Evolutionary conservation across 768 basidiomycete species (phyloP), one percentile per base, ranked within the genome.

Genomic region (Mycena belliarum): DNA sequence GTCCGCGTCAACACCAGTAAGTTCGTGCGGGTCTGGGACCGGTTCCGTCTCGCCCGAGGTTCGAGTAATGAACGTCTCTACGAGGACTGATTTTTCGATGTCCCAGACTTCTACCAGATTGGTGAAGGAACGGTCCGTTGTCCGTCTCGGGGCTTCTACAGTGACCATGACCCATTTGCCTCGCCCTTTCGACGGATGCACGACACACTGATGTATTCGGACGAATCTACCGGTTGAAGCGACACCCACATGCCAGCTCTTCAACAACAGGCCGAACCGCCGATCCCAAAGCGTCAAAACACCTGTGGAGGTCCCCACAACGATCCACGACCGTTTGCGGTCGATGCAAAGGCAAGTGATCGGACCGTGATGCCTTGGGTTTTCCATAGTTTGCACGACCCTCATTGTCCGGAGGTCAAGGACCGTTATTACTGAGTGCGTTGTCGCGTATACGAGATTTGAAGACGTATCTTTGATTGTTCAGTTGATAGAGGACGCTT

Each of bases 111-210:
- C 93, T 7, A 93, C 77, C 42, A 94, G 69, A 32, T 79, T 76
- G 15, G 79, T 78, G 11, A 79, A 77, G 3, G 78, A 64, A 9
- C 72, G 73, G 54, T 83, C 80, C 4, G 66, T 50, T 45, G 53
- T 72, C 63, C 75, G 79, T 55, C 72, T 75, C 11, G 76, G 75
- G 0, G 83, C 76, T 66, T 89, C 89, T 16, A 89, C 73, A 0
- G 94, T 84, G 42, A 97, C 89, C 71, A 97, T 85, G 43, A 98
- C 78, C 93, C 94, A 98, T 46, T 88, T 86, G 0, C 94, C 94
- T 58, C 85, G 84, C 20, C 94, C 94, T 66, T 87, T 91, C 0
- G 88, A 83, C 0, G 95, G 96, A 65, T 98, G 96, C 0, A 95
- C 76, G 14, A 79, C 81, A 61, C 87, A 87, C 66, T 93, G 87